These are phyloP conservation scores for Barnettozyma pratensis DNA, from an alignment of 805 yeast species.

Conservation along the genomic window DNA sequence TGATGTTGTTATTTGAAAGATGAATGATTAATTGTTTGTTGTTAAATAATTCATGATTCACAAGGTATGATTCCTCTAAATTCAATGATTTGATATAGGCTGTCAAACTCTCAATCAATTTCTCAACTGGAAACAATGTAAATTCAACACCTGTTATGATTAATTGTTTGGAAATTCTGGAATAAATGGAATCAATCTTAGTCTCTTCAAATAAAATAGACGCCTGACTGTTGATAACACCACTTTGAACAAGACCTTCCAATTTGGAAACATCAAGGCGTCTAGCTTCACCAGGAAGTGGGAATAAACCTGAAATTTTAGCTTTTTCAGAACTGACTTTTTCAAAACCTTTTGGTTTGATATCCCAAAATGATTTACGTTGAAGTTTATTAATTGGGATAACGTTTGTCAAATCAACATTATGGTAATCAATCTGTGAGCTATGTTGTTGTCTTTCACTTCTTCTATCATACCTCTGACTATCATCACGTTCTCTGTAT, in stretches of 20 bases:
- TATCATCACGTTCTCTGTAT: background rate
- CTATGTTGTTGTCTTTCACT: constrained; percentile 11
- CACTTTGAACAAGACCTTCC: constrained; percentile 27
- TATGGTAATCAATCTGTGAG: background rate
- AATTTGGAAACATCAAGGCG: constrained; percentile 27
- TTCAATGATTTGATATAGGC: constrained; percentile 40
- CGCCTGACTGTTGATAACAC: constrained; percentile 26
- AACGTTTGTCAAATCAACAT: constrained; percentile 33
- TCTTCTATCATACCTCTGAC: background rate
- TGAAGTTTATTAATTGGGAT: constrained; percentile 47
- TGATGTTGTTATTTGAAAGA: constrained; percentile 43
- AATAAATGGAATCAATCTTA: constrained; percentile 23
- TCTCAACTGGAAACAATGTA: constrained; percentile 27
- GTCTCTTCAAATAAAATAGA: constrained; percentile 31
- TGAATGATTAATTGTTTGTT: constrained; percentile 41
- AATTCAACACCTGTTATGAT: constrained; percentile 28
- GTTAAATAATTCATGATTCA: constrained; percentile 29
- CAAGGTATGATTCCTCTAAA: constrained; percentile 35
- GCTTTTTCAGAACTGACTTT: constrained; percentile 71
- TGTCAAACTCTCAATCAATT: constrained; percentile 41
- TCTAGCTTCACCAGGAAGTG: constrained; percentile 60
- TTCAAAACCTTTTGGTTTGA: constrained; percentile 68
- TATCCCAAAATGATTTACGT: constrained; percentile 62
- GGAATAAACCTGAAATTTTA: constrained; percentile 73
- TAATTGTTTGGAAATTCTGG: constrained; percentile 25